Evolutionary conservation across 2,329 filamentous ascomycete species (phyloP).

Genomic region (Hypomyces perniciosus): DNA sequence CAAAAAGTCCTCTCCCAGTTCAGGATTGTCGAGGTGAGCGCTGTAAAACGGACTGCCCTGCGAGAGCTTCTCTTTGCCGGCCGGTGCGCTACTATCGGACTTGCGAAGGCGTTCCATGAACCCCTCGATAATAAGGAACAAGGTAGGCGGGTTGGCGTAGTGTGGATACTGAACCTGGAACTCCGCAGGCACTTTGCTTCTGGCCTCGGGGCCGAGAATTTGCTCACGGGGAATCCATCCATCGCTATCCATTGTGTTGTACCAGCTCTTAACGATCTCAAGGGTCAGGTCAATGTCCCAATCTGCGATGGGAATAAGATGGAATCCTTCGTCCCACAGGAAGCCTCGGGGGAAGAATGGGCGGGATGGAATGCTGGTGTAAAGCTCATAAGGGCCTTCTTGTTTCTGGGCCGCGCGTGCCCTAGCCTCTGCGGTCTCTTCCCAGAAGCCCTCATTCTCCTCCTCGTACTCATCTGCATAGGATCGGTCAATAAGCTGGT

Average conservation of each 20-base stretch:
- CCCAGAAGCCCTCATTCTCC: conserved; percentile 92
- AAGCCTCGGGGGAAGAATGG: conserved; percentile 97
- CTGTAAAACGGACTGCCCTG: conserved; percentile 48
- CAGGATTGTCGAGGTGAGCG: conserved; percentile 60
- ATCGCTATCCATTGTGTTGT: conserved; percentile 90
- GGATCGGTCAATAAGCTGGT: conserved; percentile 82
- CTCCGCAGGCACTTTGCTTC: conserved; percentile 87
- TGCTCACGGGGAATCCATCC: conserved; percentile 97
- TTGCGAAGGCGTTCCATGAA: conserved; percentile 73
- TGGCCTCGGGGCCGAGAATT: conserved; percentile 84
- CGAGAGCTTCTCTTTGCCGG: conserved; percentile 38
- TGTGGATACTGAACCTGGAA: conserved; percentile 96
- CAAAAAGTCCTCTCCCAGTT: conserved; percentile 65
- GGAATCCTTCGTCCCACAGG: conserved; percentile 97
- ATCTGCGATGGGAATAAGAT: conserved; percentile 82
- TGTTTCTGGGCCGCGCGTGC: conserved; percentile 59
- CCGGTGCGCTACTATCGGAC: conserved; percentile 41
- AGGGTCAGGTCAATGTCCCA: conserved; percentile 87
- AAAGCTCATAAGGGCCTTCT: conserved; percentile 82
- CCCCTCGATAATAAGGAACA: conserved; percentile 81
- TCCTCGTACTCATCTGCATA: conserved; percentile 92
- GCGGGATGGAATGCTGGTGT: conserved; percentile 83
- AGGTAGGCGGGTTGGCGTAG: conserved; percentile 92
- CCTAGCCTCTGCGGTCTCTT: conserved; percentile 77
- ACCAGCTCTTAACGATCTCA: conserved; percentile 93